phyloP scores from a whole-genome alignment of 768 basidiomycete species.

The Mycena amicta region DNA sequence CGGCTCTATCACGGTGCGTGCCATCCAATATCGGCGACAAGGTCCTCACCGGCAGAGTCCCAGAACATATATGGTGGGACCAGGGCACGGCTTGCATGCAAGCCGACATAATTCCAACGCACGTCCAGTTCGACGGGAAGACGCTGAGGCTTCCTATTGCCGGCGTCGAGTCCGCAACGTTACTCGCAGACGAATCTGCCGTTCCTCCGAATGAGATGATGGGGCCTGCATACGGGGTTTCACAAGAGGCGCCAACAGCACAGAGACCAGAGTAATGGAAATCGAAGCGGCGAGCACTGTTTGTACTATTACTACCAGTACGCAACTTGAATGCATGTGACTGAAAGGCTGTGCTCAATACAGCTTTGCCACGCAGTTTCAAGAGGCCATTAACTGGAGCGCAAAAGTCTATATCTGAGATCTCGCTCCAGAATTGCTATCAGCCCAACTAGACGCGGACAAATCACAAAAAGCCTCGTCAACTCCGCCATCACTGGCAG shows the following conservation, averaged over 20 bases:
- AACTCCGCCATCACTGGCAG: background rate
- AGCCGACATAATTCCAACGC: conserved; percentile 26
- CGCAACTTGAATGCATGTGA: too few relatives aligned
- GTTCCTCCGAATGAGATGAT: conserved; percentile 31
- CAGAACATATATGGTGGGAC: conserved; percentile 36
- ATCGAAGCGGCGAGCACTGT: too few relatives aligned
- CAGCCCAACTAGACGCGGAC: too few relatives aligned
- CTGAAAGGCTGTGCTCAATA: too few relatives aligned
- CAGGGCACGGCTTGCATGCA: conserved; percentile 30
- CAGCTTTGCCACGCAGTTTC: too few relatives aligned
- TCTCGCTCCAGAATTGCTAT: too few relatives aligned
- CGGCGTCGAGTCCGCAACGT: conserved; percentile 26
- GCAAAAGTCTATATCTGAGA: too few relatives aligned
- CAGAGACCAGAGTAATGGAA: too few relatives aligned
- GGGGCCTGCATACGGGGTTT: conserved; percentile 24
- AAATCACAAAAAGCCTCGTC: background rate
- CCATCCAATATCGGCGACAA: background rate
- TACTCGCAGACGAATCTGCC: conserved; percentile 28
- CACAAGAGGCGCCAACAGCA: background rate
- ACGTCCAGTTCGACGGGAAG: conserved; percentile 23
- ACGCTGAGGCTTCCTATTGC: conserved; percentile 30
- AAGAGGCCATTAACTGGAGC: too few relatives aligned
- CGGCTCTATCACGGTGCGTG: conserved; percentile 28
- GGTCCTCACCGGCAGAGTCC: background rate
- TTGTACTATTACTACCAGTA: too few relatives aligned